Percentiles rank a stretch among this genome's conserved stretches.
Conservation (phyloP, 176 grass and related monocot species). For the Paspalum vaginatum region DNA sequence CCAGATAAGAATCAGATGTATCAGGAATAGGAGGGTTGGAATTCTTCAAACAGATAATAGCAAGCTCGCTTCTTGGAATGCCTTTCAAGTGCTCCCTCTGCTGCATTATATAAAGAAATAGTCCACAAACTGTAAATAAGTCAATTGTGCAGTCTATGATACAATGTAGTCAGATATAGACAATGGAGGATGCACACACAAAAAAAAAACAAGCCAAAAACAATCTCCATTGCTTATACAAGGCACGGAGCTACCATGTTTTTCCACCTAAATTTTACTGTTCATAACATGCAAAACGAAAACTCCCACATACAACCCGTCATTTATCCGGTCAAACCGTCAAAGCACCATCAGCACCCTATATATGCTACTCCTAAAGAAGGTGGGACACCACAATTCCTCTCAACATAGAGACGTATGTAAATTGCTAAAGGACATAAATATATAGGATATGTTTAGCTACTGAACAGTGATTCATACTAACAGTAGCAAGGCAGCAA, state of each 20-base stretch:
- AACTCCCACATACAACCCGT: conserved; percentile 10
- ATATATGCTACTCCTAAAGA: neutral
- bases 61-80: conserved; percentile 66
- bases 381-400: neutral
- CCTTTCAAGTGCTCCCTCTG: conserved; percentile 60
- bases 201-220: neutral
- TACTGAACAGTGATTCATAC: neutral
- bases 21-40: conserved; percentile 91
- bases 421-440: neutral
- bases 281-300: conserved; percentile 15
- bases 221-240: neutral
- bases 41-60: conserved; percentile 80
- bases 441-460: conserved; percentile 3
- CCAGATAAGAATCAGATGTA: conserved; percentile 72
- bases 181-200: neutral
- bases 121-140: conserved; percentile 30
- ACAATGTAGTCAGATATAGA: conserved; percentile 6
- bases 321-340: neutral
- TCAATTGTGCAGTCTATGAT: neutral
- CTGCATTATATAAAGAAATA: conserved; percentile 61
- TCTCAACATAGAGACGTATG: neutral
- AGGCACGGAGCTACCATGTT: neutral
- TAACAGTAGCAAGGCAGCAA: neutral
- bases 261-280: conserved; percentile 24
- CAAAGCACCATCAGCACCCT: neutral